Evolutionary conservation across 768 basidiomycete genomes (phyloP).

Genomic region (Termitomyces heimii): DNA sequence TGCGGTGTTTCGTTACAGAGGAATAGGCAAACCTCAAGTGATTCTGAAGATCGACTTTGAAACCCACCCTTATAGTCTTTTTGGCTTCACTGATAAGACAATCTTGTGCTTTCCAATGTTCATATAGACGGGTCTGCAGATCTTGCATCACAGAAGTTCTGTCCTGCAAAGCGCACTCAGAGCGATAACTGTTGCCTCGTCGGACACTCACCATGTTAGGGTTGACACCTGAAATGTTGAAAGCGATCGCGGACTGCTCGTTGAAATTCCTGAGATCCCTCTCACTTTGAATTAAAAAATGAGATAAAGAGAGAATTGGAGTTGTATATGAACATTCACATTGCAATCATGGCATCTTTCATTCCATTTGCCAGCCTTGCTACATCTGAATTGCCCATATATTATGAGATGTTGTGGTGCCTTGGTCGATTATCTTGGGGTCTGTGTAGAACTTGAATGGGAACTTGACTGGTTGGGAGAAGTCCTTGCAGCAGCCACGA

Average conservation of each 20-base stretch:
- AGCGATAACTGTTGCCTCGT: not conserved
- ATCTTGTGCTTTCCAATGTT: constrained; percentile 6
- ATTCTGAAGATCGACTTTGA: constrained; percentile 16
- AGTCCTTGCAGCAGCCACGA: not conserved
- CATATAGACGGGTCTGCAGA: constrained; percentile 16
- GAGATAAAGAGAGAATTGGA: not conserved
- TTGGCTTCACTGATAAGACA: constrained; percentile 23
- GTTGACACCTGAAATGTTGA: constrained; percentile 18
- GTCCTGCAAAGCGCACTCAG: constrained; percentile 1
- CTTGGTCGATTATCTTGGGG: not conserved
- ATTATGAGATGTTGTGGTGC: not conserved
- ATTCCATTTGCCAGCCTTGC: constrained; percentile 4
- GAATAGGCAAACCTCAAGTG: constrained; percentile 24
- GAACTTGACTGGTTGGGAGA: constrained; percentile 1
- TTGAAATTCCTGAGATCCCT: constrained; percentile 23
- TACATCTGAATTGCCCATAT: not conserved
- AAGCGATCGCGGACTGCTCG: constrained; percentile 19
- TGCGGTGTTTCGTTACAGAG: not conserved
- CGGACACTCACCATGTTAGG: constrained; percentile 21
- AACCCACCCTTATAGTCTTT: constrained; percentile 17
- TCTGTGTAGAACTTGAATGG: not conserved
- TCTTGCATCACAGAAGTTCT: constrained; percentile 10
- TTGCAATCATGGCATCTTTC: constrained; percentile 9
- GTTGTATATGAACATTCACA: constrained; percentile 13
- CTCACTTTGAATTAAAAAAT: constrained; percentile 18